Evolutionary conservation across 2,329 filamentous ascomycete genomes (phyloP).

Genomic region (Fusarium avenaceum): DNA sequence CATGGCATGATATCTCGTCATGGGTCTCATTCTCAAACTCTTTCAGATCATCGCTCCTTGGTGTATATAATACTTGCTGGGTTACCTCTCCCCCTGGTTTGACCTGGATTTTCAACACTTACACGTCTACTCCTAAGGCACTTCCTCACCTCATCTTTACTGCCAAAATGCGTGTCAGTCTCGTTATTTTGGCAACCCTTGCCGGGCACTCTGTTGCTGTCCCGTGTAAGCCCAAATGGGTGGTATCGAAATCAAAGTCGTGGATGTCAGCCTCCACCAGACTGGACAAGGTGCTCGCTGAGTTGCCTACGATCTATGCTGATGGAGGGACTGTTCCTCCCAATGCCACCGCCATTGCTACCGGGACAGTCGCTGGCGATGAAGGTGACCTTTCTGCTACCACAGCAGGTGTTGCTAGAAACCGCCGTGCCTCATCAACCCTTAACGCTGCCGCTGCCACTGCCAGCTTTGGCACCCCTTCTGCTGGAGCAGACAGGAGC

Average conservation of each 20-base stretch:
- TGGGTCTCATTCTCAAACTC: not conserved
- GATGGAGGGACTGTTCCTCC: slow-evolving; percentile 6
- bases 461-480: not conserved
- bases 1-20: not conserved
- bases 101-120: not conserved
- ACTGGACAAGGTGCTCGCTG: slow-evolving; percentile 9
- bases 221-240: slow-evolving; percentile 13
- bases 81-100: not conserved
- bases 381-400: not conserved
- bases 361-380: not conserved
- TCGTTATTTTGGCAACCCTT: slow-evolving; percentile 21
- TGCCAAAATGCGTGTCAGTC: slow-evolving; percentile 14
- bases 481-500: not conserved
- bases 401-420: not conserved
- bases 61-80: slow-evolving; percentile 9
- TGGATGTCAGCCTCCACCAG: slow-evolving; percentile 19
- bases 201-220: slow-evolving; percentile 14
- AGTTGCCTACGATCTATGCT: slow-evolving; percentile 15
- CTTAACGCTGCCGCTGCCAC: too few species aligned
- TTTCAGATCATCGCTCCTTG: not conserved
- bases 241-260: not conserved
- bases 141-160: not conserved
- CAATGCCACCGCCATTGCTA: not conserved
- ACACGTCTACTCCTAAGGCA: not conserved
- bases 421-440: too few species aligned